Evolutionary conservation across 2,329 filamentous ascomycete genomes (phyloP).

Genomic region (Cylindrodendrum hubeiense): DNA sequence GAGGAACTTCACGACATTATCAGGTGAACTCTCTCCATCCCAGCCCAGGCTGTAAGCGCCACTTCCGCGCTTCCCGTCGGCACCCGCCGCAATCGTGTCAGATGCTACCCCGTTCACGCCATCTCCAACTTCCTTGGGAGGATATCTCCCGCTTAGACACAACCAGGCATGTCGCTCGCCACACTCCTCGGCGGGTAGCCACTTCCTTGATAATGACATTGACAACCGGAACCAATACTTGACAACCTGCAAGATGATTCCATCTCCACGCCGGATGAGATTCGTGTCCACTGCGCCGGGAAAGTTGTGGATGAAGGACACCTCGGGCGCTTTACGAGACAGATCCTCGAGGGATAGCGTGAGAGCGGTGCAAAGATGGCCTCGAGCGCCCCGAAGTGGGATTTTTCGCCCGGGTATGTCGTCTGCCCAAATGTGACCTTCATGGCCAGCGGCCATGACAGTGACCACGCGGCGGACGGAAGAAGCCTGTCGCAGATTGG

Average conservation of each 20-base stretch:
- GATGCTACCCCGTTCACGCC: not conserved
- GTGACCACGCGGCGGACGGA: slow-evolving; percentile 42
- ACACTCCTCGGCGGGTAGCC: slow-evolving; percentile 36
- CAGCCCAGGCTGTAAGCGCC: slow-evolving; percentile 43
- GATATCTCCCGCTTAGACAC: slow-evolving; percentile 37
- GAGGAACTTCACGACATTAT: slow-evolving; percentile 29
- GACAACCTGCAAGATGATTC: slow-evolving; percentile 29
- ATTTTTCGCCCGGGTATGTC: slow-evolving; percentile 42
- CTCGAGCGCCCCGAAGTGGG: slow-evolving; percentile 34
- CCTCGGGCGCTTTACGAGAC: slow-evolving; percentile 33
- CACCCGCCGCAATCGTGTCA: slow-evolving; percentile 26
- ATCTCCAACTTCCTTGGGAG: slow-evolving; percentile 10
- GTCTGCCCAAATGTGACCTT: slow-evolving; percentile 33
- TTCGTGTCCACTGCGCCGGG: slow-evolving; percentile 46
- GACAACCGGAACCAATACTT: slow-evolving; percentile 31
- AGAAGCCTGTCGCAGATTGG: slow-evolving; percentile 55
- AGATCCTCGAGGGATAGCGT: slow-evolving; percentile 44
- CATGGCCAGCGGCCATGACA: slow-evolving; percentile 40
- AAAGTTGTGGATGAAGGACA: slow-evolving; percentile 48
- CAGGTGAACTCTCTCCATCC: slow-evolving; percentile 35
- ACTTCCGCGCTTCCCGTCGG: slow-evolving; percentile 36
- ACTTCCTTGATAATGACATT: slow-evolving; percentile 15
- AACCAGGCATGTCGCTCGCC: slow-evolving; percentile 43
- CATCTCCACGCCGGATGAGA: slow-evolving; percentile 36
- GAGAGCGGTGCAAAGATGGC: slow-evolving; percentile 37